Evolutionary conservation across 768 basidiomycete species (phyloP).

Genomic region (Trametes sanguinea): DNA sequence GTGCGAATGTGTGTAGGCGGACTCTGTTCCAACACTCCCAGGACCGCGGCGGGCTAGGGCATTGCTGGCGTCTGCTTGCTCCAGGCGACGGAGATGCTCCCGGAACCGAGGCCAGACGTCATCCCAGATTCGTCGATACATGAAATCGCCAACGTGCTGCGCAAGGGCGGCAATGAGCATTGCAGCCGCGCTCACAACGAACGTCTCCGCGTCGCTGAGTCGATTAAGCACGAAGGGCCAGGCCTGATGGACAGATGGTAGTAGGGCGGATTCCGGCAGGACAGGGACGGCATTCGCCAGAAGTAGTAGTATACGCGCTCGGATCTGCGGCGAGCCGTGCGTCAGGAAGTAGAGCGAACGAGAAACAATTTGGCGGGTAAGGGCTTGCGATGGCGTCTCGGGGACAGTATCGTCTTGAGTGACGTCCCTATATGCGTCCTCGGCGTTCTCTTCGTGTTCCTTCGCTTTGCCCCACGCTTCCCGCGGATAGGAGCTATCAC

Average conservation of each 20-base stretch:
- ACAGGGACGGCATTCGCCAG: constrained; percentile 75
- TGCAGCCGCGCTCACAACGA: constrained; percentile 78
- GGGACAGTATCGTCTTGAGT: constrained; percentile 42
- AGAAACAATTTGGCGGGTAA: constrained; percentile 84
- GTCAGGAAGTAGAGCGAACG: constrained; percentile 91
- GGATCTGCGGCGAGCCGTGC: constrained; percentile 83
- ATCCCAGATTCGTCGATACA: constrained; percentile 84
- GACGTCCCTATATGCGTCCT: constrained; percentile 24
- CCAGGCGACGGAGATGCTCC: constrained; percentile 57
- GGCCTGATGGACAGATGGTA: constrained; percentile 82
- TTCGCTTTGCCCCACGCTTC: constrained; percentile 53
- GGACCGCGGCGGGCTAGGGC: constrained; percentile 63
- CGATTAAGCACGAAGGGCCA: constrained; percentile 96
- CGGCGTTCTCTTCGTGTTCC: constrained; percentile 26
- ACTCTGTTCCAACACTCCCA: constrained; percentile 59
- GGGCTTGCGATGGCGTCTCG: constrained; percentile 67
- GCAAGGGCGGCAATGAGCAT: constrained; percentile 72
- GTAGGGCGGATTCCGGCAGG: constrained; percentile 67
- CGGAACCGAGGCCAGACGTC: constrained; percentile 90
- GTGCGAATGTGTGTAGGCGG: constrained; percentile 80
- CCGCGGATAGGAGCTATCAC: constrained; percentile 57
- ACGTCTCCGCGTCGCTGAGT: constrained; percentile 69
- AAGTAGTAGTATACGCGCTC: constrained; percentile 78
- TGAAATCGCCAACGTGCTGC: constrained; percentile 75
- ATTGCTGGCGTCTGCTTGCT: constrained; percentile 61